A percentile compares a stretch with the other conserved stretches of the same genome.
Conservation (phyloP, 768 basidiomycete genomes). For the Mrakia frigida region DNA sequence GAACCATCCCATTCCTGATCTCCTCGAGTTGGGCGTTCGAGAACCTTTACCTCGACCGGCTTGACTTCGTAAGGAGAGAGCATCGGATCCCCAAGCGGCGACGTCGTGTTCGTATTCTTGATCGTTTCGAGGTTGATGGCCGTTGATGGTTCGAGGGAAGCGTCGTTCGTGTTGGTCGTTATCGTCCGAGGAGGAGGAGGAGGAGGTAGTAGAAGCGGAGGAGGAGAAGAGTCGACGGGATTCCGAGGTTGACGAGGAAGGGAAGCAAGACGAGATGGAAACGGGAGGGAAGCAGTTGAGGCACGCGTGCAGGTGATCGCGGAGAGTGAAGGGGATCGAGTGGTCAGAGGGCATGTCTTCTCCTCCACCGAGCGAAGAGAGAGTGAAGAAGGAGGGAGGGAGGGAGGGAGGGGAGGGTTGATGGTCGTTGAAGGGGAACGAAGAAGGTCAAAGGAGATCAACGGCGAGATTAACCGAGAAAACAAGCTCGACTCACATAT, state of each 20-base stretch:
- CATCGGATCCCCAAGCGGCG: constrained; percentile 22
- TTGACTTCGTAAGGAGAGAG: constrained; percentile 8
- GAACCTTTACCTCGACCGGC: neutral
- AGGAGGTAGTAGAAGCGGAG: neutral
- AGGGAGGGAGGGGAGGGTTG: neutral
- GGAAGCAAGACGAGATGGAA: neutral
- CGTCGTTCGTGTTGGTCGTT: neutral
- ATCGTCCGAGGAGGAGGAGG: neutral
- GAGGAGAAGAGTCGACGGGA: constrained; percentile 10
- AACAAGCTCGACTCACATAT: too few species aligned
- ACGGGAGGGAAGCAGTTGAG: constrained; percentile 10
- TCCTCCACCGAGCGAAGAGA: neutral
- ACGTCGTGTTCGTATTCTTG: neutral
- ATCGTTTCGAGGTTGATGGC: neutral
- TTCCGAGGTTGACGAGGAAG: neutral
- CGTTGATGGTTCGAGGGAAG: neutral
- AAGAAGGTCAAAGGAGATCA: too few species aligned
- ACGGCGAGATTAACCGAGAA: too few species aligned
- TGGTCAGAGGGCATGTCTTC: neutral
- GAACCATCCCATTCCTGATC: neutral
- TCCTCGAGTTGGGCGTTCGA: neutral
- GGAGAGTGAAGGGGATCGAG: constrained; percentile 4
- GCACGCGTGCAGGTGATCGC: constrained; percentile 16
- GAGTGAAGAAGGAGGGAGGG: neutral
- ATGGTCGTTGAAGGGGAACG: too few species aligned